Conservation (phyloP, 805 yeast genomes). For the Candida morakotiae region DNA sequence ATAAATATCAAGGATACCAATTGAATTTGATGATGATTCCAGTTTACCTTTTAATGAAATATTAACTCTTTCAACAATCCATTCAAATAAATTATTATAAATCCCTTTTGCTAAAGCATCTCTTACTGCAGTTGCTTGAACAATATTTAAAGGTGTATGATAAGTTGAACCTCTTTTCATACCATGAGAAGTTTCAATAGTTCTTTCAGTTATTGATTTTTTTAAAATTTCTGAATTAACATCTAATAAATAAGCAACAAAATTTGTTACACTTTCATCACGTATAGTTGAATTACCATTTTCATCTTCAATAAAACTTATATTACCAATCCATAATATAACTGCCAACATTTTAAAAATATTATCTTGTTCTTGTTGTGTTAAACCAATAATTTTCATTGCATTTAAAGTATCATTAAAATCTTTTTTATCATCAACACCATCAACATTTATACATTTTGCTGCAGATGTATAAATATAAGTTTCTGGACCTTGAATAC, state of each 20-base stretch:
- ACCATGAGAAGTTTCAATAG: slow-evolving; percentile 88
- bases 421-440: slow-evolving; percentile 80
- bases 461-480: slow-evolving; percentile 85
- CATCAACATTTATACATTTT: slow-evolving; percentile 79
- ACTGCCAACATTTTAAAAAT: slow-evolving; percentile 83
- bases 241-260: slow-evolving; percentile 86
- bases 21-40: slow-evolving; percentile 50
- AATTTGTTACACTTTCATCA: slow-evolving; percentile 88
- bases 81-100: slow-evolving; percentile 87
- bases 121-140: slow-evolving; percentile 91
- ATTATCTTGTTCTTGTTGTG: slow-evolving; percentile 81
- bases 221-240: slow-evolving; percentile 66
- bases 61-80: slow-evolving; percentile 94
- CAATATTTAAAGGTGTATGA: slow-evolving; percentile 86
- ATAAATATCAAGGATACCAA: slow-evolving; percentile 92
- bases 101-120: slow-evolving; percentile 95
- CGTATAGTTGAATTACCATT: slow-evolving; percentile 80
- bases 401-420: slow-evolving; percentile 79
- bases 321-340: slow-evolving; percentile 91
- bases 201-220: slow-evolving; percentile 71
- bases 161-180: slow-evolving; percentile 87
- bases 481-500: slow-evolving; percentile 92
- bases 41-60: slow-evolving; percentile 54
- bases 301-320: slow-evolving; percentile 79
- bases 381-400: slow-evolving; percentile 82